Percentiles rank a stretch among this genome's conserved stretches.
phyloP scores from a whole-genome alignment of 1,284 basidiomycete genomes.

The Somion occarium region DNA sequence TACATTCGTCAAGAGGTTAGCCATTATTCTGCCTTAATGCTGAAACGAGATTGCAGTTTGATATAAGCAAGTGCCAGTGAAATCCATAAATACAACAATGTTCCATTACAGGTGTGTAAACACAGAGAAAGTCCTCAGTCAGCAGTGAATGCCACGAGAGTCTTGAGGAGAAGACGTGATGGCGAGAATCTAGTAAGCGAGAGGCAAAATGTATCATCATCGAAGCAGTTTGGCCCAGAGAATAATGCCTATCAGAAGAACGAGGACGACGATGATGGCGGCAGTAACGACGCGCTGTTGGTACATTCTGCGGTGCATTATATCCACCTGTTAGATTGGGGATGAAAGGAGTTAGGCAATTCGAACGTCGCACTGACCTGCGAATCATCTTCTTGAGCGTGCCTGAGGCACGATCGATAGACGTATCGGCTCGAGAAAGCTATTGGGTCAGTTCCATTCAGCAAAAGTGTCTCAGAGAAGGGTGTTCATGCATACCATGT shows the following conservation, averaged over 20 bases:
- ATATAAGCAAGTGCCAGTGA: too few relatives aligned
- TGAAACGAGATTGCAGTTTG: too few relatives aligned
- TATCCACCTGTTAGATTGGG: conserved; percentile 30
- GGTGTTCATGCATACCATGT: conserved; percentile 56
- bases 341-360: neutral
- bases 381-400: conserved; percentile 77
- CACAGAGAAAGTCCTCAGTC: too few relatives aligned
- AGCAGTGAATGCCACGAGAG: too few relatives aligned
- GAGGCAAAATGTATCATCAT: too few relatives aligned
- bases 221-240: conserved; percentile 61
- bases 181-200: too few relatives aligned
- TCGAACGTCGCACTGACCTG: conserved; percentile 40
- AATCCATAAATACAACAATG: too few relatives aligned
- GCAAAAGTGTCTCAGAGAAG: conserved; percentile 5
- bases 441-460: too few relatives aligned
- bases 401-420: conserved; percentile 69
- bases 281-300: conserved; percentile 71
- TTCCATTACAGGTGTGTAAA: too few relatives aligned
- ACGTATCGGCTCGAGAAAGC: conserved; percentile 66
- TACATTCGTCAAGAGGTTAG: too few relatives aligned
- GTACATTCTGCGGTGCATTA: conserved; percentile 64
- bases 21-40: too few relatives aligned
- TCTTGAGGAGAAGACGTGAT: too few relatives aligned
- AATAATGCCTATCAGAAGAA: conserved; percentile 67
- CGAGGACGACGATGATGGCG: conserved; percentile 64